Base-by-base conservation (phyloP, 2,329 filamentous ascomycete species). In the Pestalotiopsis sp. region DNA sequence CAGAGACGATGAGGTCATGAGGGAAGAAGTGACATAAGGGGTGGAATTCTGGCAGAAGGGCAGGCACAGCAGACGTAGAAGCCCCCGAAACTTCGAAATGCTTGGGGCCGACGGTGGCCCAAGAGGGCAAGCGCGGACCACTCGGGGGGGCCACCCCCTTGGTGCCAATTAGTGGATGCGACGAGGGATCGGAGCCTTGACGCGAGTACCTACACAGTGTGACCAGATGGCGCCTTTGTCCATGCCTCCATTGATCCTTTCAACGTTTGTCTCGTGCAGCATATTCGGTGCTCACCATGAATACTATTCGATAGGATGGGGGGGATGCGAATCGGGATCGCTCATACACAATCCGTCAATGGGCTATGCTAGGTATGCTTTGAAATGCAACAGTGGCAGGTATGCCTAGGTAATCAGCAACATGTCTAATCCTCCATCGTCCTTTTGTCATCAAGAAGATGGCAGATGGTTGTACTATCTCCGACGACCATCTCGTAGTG, bases 1-100 rank as follows among this genome's bases (percentile, higher is more conserved):
- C 73, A 31, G 45, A 52, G 67, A 74, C 77, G 77, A 79, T 79
- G 77, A 79, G 77, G 77, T 79, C 77, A 79, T 79, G 77, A 79
- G 77, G 73, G 74, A 78, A 78, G 76, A 79, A 79, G 77, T 79
- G 77, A 79, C 77, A 79, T 79, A 79, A 79, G 76, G 76, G 77
- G 73, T 78, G 77, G 65, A 75, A 77, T 78, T 77, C 76, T 75
- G 75, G 76, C 72, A 74, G 75, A 76, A 72, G 76, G 73, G 72
- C 74, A 77, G 73, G 75, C 77, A 79, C 77, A 78, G 77, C 77
- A 78, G 77, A 78, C 77, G 74, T 74, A 76, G 75, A 75, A 75
- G 72, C 76, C 77, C 77, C 75, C 75, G 75, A 76, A 77, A 78
- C 75, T 67, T 69, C 45, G 45, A 52, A 52, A 52, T 52, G 67